Conservation (phyloP, 1,139 yeast species). For the Pichia sp. region DNA sequence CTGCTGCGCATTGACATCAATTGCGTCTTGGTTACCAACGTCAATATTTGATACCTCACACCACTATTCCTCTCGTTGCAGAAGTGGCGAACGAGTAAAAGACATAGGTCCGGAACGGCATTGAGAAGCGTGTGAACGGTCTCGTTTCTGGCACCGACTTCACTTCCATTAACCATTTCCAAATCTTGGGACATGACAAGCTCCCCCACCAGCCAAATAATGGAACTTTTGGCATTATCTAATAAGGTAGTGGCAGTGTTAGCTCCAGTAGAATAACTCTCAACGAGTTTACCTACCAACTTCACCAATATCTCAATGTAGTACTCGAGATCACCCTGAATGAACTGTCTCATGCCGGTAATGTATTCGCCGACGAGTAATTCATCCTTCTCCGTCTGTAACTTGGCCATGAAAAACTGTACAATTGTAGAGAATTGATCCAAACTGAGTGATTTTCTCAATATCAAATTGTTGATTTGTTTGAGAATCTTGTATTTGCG, state of each 20-base stretch:
- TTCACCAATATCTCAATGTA: constrained; percentile 36
- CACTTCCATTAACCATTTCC: neutral
- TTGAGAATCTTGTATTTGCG: constrained; percentile 51
- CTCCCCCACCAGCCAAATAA: constrained; percentile 91
- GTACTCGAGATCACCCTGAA: constrained; percentile 52
- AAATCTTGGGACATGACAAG: constrained; percentile 33
- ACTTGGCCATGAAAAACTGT: constrained; percentile 17
- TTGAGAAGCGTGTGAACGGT: constrained; percentile 10
- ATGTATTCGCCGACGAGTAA: constrained; percentile 24
- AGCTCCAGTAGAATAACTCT: constrained; percentile 2
- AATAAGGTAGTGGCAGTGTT: constrained; percentile 10
- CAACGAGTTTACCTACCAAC: constrained; percentile 29
- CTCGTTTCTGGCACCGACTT: too few relatives aligned
- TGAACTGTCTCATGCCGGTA: constrained; percentile 50
- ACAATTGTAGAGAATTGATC: constrained; percentile 27
- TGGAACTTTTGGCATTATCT: constrained; percentile 62
- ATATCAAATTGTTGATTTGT: constrained; percentile 45
- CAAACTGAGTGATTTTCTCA: constrained; percentile 27
- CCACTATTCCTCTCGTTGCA: constrained; percentile 34
- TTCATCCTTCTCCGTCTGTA: constrained; percentile 18
- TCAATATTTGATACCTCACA: constrained; percentile 66
- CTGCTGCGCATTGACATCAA: constrained; percentile 29
- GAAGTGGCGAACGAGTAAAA: constrained; percentile 51
- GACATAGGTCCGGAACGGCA: constrained; percentile 58
- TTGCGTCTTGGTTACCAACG: constrained; percentile 67